Conservation (phyloP, 768 basidiomycete genomes). For the Hortiboletus campestris region DNA sequence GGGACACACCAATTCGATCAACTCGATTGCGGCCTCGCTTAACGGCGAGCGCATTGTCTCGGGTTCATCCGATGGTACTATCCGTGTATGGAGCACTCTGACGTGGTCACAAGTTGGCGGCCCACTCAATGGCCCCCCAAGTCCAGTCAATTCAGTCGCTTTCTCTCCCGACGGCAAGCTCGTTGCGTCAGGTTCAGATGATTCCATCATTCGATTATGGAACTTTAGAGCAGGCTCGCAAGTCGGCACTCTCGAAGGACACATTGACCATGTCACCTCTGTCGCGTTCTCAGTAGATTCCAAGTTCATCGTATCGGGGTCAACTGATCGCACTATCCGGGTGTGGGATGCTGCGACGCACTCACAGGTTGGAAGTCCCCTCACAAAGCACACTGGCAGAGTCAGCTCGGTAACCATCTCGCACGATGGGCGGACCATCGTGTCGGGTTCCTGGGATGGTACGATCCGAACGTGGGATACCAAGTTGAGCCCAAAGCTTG, state of each 20-base stretch:
- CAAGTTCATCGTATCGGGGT: neutral
- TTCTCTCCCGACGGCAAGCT: neutral
- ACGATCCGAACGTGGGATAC: neutral
- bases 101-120: neutral
- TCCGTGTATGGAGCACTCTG: neutral
- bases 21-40: neutral
- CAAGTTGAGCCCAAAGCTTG: neutral
- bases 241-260: neutral
- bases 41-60: neutral
- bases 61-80: neutral
- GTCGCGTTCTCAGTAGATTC: neutral
- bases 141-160: neutral
- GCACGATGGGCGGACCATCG: neutral
- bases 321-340: neutral
- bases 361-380: neutral
- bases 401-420: neutral
- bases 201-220: neutral
- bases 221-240: neutral
- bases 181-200: neutral
- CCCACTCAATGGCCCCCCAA: neutral
- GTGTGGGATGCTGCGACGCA: neutral
- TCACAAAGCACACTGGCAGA: neutral
- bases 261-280: neutral
- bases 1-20: neutral
- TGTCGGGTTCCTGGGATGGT: neutral